Evolutionary conservation across 139 green algal genomes (phyloP).

Genomic region (Gonium pectorale): DNA sequence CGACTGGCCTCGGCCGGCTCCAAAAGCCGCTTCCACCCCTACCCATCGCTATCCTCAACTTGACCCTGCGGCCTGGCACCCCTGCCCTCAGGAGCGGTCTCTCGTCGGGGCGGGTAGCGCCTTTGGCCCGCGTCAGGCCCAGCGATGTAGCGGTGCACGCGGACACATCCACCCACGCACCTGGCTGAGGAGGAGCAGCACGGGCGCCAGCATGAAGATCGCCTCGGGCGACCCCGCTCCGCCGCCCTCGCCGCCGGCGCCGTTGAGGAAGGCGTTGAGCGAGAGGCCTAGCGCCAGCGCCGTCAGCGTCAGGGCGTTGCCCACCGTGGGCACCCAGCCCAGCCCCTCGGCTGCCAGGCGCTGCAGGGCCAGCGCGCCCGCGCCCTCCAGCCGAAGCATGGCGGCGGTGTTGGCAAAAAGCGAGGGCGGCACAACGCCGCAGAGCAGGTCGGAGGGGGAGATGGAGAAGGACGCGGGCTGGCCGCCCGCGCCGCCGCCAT

Average conservation of each 20-base stretch:
- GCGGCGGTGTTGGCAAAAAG: constrained; percentile 41
- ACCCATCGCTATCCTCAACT: too few species aligned
- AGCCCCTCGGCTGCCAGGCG: constrained; percentile 69
- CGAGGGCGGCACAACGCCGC: constrained; percentile 55
- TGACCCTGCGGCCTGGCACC: too few species aligned
- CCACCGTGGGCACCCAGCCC: constrained; percentile 83
- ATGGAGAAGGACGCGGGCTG: not conserved
- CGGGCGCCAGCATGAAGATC: constrained; percentile 80
- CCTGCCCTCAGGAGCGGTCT: too few species aligned
- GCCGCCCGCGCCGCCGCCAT: not conserved
- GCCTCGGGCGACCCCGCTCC: constrained; percentile 53
- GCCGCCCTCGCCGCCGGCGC: not conserved
- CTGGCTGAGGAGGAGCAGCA: constrained; percentile 88
- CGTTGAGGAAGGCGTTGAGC: constrained; percentile 72
- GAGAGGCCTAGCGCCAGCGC: constrained; percentile 76
- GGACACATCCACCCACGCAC: not conserved
- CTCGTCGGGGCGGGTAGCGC: too few species aligned
- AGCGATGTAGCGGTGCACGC: not conserved
- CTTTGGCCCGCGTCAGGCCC: too few species aligned
- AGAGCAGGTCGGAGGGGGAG: constrained; percentile 59
- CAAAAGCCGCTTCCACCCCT: too few species aligned
- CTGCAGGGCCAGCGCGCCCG: constrained; percentile 58
- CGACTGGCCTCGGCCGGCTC: too few species aligned
- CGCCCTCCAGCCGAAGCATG: constrained; percentile 61
- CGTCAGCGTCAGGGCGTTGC: constrained; percentile 84